Evolutionary conservation across 257 asterid genomes (phyloP), one percentile per base, ranked within the genome.

Genomic region (Euphrasia confusa): DNA sequence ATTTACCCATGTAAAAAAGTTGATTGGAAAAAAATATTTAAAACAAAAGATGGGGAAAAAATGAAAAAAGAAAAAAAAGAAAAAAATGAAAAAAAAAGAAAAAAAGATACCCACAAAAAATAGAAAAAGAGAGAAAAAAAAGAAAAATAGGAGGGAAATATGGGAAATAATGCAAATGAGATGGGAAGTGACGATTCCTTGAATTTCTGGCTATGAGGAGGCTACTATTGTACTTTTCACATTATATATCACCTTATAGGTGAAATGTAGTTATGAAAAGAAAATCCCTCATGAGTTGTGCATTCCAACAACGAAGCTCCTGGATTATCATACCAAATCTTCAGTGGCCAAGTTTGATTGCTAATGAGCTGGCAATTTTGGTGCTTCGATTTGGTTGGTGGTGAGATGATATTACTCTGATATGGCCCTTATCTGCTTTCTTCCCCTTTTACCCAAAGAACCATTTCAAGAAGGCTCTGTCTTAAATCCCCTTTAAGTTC

Each of bases 331-430:
- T 64, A 78, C 74, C 66, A 58, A 32, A 68, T 68, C 15, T 74
- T 74, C 66, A 24, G 72, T 70, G 66, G 84, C 82, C 64, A 74
- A 70, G 75, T 75, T 72, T 64, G 79, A 74, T 68, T 72, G 77
- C 77, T 69, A 87, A 79, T 73, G 78, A 70, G 66, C 86, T 77
- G 80, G 76, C 65, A 80, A 81, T 68, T 68, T 12, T 74, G 73
- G 60, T 75, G 63, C 74, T 74, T 72, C 83, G 74, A 70, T 70
- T 71, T 77, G 83, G 68, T 80, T 79, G 81, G 90, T 79, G 81
- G 90, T 89, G 95, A 81, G 91, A 89, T 77, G 90, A 75, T 65
- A 54, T 75, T 75, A 71, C 85, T 81, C 81, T 72, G 78, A 73
- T 77, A 60, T 52, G 74, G 68, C 79, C 59, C 59, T 60, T 74